A percentile compares a stretch with the other conserved stretches of the same genome.
Evolutionary conservation across 495 filamentous ascomycete genomes (phyloP).

Genomic region (Penicillium egyptiacum): DNA sequence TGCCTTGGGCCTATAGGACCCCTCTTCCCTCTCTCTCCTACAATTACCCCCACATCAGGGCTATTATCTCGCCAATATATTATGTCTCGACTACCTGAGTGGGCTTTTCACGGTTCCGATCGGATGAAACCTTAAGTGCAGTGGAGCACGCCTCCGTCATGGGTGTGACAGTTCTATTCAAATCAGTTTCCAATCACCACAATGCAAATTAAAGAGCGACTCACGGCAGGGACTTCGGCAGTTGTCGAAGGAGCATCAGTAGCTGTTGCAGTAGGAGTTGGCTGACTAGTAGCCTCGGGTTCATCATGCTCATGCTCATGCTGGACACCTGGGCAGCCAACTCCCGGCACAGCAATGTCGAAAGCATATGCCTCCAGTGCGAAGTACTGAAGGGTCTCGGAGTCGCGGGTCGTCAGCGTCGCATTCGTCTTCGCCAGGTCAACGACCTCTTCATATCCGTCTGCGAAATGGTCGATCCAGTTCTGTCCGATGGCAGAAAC

Average conservation of each 20-base stretch:
- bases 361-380: conserved; percentile 58
- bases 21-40: background rate
- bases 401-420: conserved; percentile 47
- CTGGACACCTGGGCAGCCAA: conserved; percentile 47
- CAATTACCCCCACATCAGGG: background rate
- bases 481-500: conserved; percentile 52
- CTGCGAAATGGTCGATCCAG: conserved; percentile 55
- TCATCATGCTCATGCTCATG: conserved; percentile 22
- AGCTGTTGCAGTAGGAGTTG: conserved; percentile 6
- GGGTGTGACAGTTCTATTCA: conserved; percentile 33
- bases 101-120: background rate
- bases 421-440: conserved; percentile 42
- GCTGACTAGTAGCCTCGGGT: background rate
- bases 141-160: conserved; percentile 36
- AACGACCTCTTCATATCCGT: conserved; percentile 49
- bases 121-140: conserved; percentile 17
- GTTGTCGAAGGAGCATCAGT: conserved; percentile 11
- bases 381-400: conserved; percentile 57
- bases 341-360: conserved; percentile 52
- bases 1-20: background rate
- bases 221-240: conserved; percentile 26
- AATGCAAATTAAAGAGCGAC: conserved; percentile 2
- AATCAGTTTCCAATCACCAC: conserved; percentile 4
- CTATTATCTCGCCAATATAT: background rate
- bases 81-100: background rate